Evolutionary conservation across 2,329 filamentous ascomycete genomes (phyloP), one percentile per base, ranked within the genome.

Genomic region (Daldinia sp.): DNA sequence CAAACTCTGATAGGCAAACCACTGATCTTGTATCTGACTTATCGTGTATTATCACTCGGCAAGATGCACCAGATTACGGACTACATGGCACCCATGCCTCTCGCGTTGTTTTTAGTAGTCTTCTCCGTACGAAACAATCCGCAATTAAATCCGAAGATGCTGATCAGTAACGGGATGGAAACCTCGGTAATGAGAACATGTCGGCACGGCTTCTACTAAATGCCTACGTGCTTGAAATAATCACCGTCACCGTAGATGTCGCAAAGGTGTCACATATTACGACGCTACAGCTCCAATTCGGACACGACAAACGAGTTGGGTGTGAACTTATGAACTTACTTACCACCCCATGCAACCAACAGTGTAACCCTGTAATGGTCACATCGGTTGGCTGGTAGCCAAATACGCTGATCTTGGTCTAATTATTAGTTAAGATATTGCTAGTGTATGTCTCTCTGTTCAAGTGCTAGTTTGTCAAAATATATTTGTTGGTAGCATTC

Each of bases 81-180:
- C 20, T 18, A n/a, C 23, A 6, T 33, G 46, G 26, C 7, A 28
- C 26, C 26, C 23, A 51, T 51, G 46, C 15, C 18, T 51, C 23
- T 18, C n/a, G 7, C 7, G 3, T 33, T 51, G 26, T 33, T 51
- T 51, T 51, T 18, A 28, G 46, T 51, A 51, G 26, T 51, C 6
- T 51, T 28, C 15, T 33, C 46, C 46, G 46, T 51, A 26, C 46
- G 46, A 51, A 51, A n/a, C 28, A 51, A 51, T 30, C 3, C 26
- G 23, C 46, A 26, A 18, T 50, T 50, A 33, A 30, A 50, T 18
- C 26, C 13, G 13, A 50, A 30, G 26, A 30, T n/a, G 26, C 15
- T 26, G 26, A 50, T 50, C 46, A 50, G n/a, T 10, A n/a, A 30
- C 15, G 6, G 26, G 46, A 18, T 1, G 15, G 6, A 30, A 5